Conservation (phyloP, 805 yeast genomes). For the Kazachstania martiniae region DNA sequence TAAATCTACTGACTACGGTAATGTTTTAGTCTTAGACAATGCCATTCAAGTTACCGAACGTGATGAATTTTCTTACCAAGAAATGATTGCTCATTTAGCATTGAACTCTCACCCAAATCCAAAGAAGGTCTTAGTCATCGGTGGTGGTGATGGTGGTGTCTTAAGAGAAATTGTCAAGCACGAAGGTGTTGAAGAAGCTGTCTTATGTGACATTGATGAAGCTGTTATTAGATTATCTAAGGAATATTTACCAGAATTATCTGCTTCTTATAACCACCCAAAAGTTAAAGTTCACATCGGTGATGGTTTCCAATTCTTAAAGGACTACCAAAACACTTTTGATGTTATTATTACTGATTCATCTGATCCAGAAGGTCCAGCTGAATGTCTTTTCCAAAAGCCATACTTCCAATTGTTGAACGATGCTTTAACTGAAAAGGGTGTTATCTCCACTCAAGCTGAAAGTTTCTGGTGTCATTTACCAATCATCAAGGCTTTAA, state of each 20-base stretch:
- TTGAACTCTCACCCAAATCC: slow-evolving; percentile 91
- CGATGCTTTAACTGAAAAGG: slow-evolving; percentile 85
- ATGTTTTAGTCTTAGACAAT: slow-evolving; percentile 88
- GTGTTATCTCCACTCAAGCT: slow-evolving; percentile 89
- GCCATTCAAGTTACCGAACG: slow-evolving; percentile 95
- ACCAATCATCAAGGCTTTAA: slow-evolving; percentile 70
- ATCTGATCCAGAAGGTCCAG: slow-evolving; percentile 98
- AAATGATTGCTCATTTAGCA: slow-evolving; percentile 93
- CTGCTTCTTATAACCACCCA: slow-evolving; percentile 76
- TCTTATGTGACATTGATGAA: slow-evolving; percentile 92
- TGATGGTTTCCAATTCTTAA: slow-evolving; percentile 94
- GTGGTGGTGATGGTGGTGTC: slow-evolving; percentile 99
- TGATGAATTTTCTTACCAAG: slow-evolving; percentile 96
- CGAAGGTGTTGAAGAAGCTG: slow-evolving; percentile 73
- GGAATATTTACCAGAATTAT: slow-evolving; percentile 78
- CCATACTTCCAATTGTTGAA: slow-evolving; percentile 77
- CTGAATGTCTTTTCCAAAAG: slow-evolving; percentile 85
- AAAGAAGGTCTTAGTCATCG: slow-evolving; percentile 84
- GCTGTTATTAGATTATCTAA: slow-evolving; percentile 81
- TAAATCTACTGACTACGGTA: slow-evolving; percentile 89
- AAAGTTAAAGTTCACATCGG: slow-evolving; percentile 86
- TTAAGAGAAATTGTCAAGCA: slow-evolving; percentile 91
- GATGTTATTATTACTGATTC: slow-evolving; percentile 97
- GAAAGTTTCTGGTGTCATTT: slow-evolving; percentile 92
- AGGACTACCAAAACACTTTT: slow-evolving; percentile 71